phyloP scores from a whole-genome alignment of 768 basidiomycete species.

The Suillus placidus region DNA sequence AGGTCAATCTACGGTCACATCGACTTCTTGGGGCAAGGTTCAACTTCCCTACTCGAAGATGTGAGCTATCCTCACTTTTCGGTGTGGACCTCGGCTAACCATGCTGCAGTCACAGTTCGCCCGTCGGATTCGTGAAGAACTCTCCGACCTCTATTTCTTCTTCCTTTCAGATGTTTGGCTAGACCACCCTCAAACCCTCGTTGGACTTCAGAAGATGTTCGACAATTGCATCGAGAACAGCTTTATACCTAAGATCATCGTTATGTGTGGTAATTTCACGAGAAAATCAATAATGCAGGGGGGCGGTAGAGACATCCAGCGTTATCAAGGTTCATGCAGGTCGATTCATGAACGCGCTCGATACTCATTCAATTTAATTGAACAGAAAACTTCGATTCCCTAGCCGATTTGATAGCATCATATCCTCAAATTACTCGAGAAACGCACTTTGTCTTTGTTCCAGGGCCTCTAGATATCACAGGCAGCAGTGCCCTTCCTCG shows the following conservation, averaged over 20 bases:
- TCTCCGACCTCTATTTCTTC: slow-evolving; percentile 83
- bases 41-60: slow-evolving; percentile 88
- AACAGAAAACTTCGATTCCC: slow-evolving; percentile 81
- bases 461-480: slow-evolving; percentile 90
- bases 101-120: slow-evolving; percentile 57
- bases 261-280: slow-evolving; percentile 95
- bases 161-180: slow-evolving; percentile 96
- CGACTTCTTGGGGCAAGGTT: slow-evolving; percentile 95
- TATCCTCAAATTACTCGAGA: slow-evolving; percentile 76
- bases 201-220: slow-evolving; percentile 82
- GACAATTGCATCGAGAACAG: slow-evolving; percentile 86
- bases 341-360: not conserved
- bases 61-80: slow-evolving; percentile 45
- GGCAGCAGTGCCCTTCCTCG: slow-evolving; percentile 82
- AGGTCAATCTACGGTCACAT: slow-evolving; percentile 96
- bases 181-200: slow-evolving; percentile 82
- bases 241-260: slow-evolving; percentile 86
- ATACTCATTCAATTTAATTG: slow-evolving; percentile 10
- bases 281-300: slow-evolving; percentile 80
- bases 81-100: slow-evolving; percentile 6
- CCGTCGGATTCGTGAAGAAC: slow-evolving; percentile 64
- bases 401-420: slow-evolving; percentile 82
- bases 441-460: slow-evolving; percentile 93
- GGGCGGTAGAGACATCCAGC: slow-evolving; percentile 73
- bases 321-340: slow-evolving; percentile 73